Evolutionary conservation across 768 basidiomycete genomes (phyloP).

Genomic region (Obba rivulosa): DNA sequence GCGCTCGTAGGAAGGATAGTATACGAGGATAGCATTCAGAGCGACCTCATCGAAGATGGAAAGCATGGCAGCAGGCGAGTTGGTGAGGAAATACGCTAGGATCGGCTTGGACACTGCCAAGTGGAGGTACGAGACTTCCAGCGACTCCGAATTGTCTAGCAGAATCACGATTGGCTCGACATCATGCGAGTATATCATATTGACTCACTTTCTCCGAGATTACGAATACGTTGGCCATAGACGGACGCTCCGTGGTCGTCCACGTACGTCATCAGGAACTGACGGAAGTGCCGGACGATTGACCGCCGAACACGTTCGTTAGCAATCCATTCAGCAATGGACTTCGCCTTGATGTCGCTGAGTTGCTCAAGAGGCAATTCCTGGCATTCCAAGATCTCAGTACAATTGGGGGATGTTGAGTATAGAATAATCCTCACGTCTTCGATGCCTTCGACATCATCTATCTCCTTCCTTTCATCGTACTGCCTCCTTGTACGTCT

Average conservation of each 20-base stretch:
- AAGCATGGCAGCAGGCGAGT: conserved; percentile 90
- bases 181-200: not conserved
- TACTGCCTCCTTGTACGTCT: conserved; percentile 84
- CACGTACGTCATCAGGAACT: conserved; percentile 93
- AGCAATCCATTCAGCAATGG: conserved; percentile 96
- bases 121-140: conserved; percentile 97
- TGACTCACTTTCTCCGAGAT: conserved; percentile 85
- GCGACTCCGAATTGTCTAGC: conserved; percentile 91
- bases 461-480: conserved; percentile 85
- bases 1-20: conserved; percentile 92
- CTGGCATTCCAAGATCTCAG: conserved; percentile 33
- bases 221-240: conserved; percentile 90
- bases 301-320: conserved; percentile 86
- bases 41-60: conserved; percentile 95
- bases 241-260: conserved; percentile 90
- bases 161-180: conserved; percentile 3
- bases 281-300: conserved; percentile 87
- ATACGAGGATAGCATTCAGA: conserved; percentile 87
- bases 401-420: not conserved
- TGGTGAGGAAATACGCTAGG: conserved; percentile 95
- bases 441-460: conserved; percentile 86
- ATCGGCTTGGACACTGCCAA: conserved; percentile 90
- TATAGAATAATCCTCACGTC: conserved; percentile 59
- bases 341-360: conserved; percentile 96
- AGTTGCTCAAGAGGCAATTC: conserved; percentile 94